Percentiles rank a stretch among this genome's conserved stretches.
Evolutionary conservation across 176 grass and related monocot species (phyloP).

Genomic region (Chloris gayana): DNA sequence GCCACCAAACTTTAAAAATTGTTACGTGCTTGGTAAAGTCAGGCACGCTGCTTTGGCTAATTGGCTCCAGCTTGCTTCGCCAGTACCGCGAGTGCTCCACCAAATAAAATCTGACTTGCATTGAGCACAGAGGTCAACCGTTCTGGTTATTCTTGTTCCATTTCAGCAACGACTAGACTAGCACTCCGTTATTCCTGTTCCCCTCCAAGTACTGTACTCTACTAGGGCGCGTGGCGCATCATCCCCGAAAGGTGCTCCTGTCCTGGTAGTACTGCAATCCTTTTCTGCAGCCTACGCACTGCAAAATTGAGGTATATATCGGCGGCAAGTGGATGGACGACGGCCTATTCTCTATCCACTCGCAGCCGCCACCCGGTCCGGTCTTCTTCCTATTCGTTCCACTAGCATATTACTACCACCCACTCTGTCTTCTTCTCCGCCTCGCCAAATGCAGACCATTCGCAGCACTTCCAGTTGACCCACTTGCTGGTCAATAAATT

Average conservation of each 20-base stretch:
- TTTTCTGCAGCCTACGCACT: too few species aligned
- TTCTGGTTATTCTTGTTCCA: not conserved
- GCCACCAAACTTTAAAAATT: not conserved
- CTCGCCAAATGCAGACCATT: not conserved
- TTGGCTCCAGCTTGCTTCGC: not conserved
- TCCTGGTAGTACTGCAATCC: too few species aligned
- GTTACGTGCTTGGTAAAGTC: not conserved
- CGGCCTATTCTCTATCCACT: too few species aligned
- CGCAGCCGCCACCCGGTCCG: too few species aligned
- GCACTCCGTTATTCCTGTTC: not conserved
- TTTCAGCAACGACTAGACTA: not conserved
- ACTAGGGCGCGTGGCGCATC: too few species aligned
- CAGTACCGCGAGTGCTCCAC: not conserved
- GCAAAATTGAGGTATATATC: too few species aligned
- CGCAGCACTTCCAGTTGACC: not conserved
- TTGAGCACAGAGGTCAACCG: not conserved
- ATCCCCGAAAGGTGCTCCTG: too few species aligned
- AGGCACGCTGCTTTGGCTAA: too few species aligned
- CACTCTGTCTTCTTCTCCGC: not conserved
- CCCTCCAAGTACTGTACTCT: too few species aligned
- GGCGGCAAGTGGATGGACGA: too few species aligned
- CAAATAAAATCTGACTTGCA: not conserved
- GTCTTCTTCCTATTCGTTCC: not conserved
- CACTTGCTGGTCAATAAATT: not conserved
- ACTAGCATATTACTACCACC: not conserved